Evolutionary conservation across 129 eudicot genomes (phyloP).

Genomic region (Flaveria bidentis): DNA sequence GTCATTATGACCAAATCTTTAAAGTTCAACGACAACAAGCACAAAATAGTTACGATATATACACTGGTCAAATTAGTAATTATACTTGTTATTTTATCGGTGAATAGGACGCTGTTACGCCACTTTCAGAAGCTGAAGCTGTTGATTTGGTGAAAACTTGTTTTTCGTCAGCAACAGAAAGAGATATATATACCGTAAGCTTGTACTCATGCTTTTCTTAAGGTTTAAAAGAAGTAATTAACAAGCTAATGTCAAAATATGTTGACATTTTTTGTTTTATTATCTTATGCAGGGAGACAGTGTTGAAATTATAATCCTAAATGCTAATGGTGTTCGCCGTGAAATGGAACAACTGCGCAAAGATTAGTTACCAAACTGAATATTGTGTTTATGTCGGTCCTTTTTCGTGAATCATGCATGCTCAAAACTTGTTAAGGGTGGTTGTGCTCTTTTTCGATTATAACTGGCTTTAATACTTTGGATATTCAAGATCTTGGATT

Average conservation of each 20-base stretch:
- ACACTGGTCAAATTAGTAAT: slow-evolving; percentile 1
- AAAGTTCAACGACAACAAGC: background rate
- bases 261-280: background rate
- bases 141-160: slow-evolving; percentile 94
- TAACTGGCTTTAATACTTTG: background rate
- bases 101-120: slow-evolving; percentile 91
- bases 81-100: background rate
- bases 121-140: slow-evolving; percentile 93
- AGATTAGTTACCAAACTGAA: slow-evolving; percentile 43
- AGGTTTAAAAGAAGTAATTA: background rate
- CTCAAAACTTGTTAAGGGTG: slow-evolving; percentile 8
- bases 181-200: slow-evolving; percentile 94
- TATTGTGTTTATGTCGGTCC: slow-evolving; percentile 9
- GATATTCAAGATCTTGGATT: slow-evolving; percentile 21
- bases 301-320: slow-evolving; percentile 72
- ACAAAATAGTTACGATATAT: background rate
- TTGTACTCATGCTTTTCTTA: slow-evolving; percentile 5
- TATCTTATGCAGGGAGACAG: slow-evolving; percentile 75
- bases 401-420: background rate
- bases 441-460: slow-evolving; percentile 1
- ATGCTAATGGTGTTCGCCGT: slow-evolving; percentile 63
- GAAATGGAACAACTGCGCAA: slow-evolving; percentile 80
- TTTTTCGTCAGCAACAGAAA: slow-evolving; percentile 95
- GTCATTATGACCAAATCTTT: background rate
- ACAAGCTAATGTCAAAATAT: background rate